Evolutionary conservation across 805 yeast genomes (phyloP).

Genomic region (Candida oleophila): DNA sequence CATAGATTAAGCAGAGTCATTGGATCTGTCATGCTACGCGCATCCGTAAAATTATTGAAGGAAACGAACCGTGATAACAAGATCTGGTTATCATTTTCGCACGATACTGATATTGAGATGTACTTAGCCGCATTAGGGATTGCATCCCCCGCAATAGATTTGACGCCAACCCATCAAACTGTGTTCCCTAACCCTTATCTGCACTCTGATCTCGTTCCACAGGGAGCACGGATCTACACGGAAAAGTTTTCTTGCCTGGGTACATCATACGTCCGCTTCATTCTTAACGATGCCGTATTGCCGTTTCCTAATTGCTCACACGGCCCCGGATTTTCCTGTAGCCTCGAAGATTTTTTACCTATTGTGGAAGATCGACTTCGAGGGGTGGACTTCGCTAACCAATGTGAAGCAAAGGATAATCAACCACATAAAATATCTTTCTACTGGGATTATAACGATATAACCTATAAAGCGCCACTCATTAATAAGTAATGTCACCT

Average conservation of each 20-base stretch:
- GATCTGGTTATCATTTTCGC: conserved; percentile 22
- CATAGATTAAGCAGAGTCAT: conserved; percentile 11
- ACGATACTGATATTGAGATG: conserved; percentile 24
- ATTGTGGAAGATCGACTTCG: conserved; percentile 27
- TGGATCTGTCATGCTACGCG: conserved; percentile 20
- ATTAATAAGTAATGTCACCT: background rate
- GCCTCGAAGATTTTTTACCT: conserved; percentile 14
- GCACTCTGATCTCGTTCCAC: conserved; percentile 11
- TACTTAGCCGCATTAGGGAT: conserved; percentile 20
- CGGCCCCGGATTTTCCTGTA: conserved; percentile 14
- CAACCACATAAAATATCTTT: conserved; percentile 26
- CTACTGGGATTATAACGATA: conserved; percentile 38
- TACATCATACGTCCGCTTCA: background rate
- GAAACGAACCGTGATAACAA: conserved; percentile 15
- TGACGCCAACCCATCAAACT: conserved; percentile 4
- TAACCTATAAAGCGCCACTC: background rate
- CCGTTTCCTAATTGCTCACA: conserved; percentile 10
- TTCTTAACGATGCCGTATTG: conserved; percentile 12
- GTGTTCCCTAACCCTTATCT: conserved; percentile 10
- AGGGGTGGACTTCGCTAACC: conserved; percentile 24
- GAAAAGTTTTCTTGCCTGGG: conserved; percentile 10
- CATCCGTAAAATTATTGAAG: conserved; percentile 18
- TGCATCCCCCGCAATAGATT: conserved; percentile 16
- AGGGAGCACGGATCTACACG: conserved; percentile 11
- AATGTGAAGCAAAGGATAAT: conserved; percentile 21